A percentile compares a stretch with the other conserved stretches of the same genome.
Conservation (phyloP, 257 asterid genomes). For the Handroanthus guayacan region DNA sequence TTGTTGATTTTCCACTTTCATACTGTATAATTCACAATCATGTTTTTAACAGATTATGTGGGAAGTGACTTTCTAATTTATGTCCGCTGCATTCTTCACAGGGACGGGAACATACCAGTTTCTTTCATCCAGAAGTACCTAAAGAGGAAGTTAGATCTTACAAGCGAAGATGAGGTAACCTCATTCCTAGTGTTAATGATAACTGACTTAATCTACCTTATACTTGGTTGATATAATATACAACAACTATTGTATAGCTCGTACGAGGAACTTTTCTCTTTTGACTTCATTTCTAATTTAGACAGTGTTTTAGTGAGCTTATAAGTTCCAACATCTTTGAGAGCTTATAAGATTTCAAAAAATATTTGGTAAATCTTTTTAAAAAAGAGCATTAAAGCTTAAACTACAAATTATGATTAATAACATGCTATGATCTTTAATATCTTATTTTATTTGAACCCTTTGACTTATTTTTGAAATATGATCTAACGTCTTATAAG, state of each 20-base stretch:
- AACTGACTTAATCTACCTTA: conserved; percentile 10
- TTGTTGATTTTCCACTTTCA: conserved; percentile 19
- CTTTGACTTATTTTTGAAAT: too few species aligned
- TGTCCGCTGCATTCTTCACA: conserved; percentile 35
- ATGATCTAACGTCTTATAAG: too few species aligned
- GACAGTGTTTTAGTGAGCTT: not conserved
- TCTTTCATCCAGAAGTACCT: conserved; percentile 65
- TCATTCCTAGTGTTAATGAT: conserved; percentile 6
- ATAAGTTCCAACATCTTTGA: too few species aligned
- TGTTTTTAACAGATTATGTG: conserved; percentile 1
- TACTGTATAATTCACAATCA: conserved; percentile 21
- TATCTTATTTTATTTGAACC: too few species aligned
- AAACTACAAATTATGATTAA: too few species aligned
- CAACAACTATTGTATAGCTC: not conserved
- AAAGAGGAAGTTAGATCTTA: conserved; percentile 52
- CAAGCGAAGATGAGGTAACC: conserved; percentile 58
- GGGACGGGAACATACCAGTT: conserved; percentile 80
- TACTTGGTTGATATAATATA: not conserved
- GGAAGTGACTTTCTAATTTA: conserved; percentile 1
- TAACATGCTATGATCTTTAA: too few species aligned
- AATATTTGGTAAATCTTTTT: too few species aligned
- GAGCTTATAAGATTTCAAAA: too few species aligned
- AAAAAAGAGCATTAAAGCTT: too few species aligned
- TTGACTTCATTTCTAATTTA: not conserved
- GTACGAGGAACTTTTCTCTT: not conserved